Conservation (phyloP, 805 yeast genomes). For the Candida maris region DNA sequence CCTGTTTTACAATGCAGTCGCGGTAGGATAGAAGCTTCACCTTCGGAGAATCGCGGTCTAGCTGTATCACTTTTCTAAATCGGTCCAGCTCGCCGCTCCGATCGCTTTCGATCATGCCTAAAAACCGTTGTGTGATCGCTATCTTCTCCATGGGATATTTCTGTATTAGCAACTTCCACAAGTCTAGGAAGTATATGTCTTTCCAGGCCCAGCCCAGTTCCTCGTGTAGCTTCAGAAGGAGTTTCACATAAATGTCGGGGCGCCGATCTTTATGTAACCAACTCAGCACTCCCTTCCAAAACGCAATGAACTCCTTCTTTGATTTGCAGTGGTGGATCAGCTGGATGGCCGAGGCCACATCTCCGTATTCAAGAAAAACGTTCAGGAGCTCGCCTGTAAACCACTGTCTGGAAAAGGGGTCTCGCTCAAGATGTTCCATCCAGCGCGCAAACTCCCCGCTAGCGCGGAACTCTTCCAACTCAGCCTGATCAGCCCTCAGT, state of each 20-base stretch:
- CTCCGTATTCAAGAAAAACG: slow-evolving; percentile 17
- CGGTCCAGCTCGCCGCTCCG: slow-evolving; percentile 2
- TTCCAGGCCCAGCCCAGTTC: slow-evolving; percentile 17
- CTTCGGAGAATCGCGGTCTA: slow-evolving; percentile 1
- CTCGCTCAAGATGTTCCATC: slow-evolving; percentile 11
- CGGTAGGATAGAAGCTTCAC: slow-evolving; percentile 3
- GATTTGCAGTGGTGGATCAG: slow-evolving; percentile 7
- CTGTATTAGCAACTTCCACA: slow-evolving; percentile 20
- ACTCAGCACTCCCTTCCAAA: slow-evolving; percentile 13
- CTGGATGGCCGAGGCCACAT: slow-evolving; percentile 9
- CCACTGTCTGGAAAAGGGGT: slow-evolving; percentile 6
- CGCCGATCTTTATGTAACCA: slow-evolving; percentile 15
- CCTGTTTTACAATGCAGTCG: slow-evolving; percentile 6
- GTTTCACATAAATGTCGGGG: slow-evolving; percentile 19
- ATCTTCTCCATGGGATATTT: slow-evolving; percentile 20
- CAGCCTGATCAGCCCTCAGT: slow-evolving; percentile 4
- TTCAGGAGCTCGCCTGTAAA: slow-evolving; percentile 12
- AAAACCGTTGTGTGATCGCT: slow-evolving; percentile 18
- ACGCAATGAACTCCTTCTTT: slow-evolving; percentile 6
- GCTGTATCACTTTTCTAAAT: slow-evolving; percentile 6
- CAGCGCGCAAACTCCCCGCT: slow-evolving; percentile 14
- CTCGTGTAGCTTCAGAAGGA: slow-evolving; percentile 28
- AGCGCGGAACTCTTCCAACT: slow-evolving; percentile 11
- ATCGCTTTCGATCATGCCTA: slow-evolving; percentile 3
- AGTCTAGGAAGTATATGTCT: slow-evolving; percentile 14